Conservation (phyloP, 768 basidiomycete species). For the Pleurotus eryngii region DNA sequence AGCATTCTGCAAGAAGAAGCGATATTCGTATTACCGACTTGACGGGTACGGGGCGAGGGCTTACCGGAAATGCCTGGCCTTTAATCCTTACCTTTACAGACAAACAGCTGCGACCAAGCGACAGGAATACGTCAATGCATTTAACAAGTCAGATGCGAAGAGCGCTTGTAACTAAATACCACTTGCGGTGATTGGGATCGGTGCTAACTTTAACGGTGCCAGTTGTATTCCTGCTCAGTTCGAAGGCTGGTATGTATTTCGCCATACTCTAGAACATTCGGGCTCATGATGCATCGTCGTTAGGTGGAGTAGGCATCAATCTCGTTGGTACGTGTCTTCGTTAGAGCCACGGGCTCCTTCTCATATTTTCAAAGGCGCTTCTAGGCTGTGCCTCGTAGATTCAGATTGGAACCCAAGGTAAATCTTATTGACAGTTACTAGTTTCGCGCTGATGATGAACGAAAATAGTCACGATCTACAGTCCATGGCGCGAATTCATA, state of each 20-base stretch:
- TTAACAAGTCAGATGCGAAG: constrained; percentile 76
- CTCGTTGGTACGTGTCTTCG: constrained; percentile 57
- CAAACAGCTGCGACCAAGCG: constrained; percentile 74
- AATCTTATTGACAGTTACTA: neutral
- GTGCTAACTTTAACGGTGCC: neutral
- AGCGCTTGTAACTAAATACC: constrained; percentile 56
- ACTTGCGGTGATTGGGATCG: neutral
- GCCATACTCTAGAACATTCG: too few species aligned
- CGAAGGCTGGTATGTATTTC: constrained; percentile 68
- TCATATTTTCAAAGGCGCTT: constrained; percentile 49
- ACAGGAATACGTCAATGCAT: constrained; percentile 83
- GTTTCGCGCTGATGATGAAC: neutral
- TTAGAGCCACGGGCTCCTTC: neutral
- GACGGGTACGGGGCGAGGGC: constrained; percentile 63
- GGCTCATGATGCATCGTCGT: neutral
- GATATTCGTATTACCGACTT: constrained; percentile 78
- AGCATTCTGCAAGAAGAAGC: constrained; percentile 71
- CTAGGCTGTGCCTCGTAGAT: constrained; percentile 81
- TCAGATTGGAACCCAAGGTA: constrained; percentile 94
- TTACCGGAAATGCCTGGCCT: neutral
- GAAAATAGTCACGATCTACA: constrained; percentile 78
- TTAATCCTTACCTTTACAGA: constrained; percentile 30
- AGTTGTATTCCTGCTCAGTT: constrained; percentile 91
- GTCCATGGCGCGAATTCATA: constrained; percentile 95
- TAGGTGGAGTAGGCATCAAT: constrained; percentile 92